Evolutionary conservation across 345 rosid genomes (phyloP).

Genomic region (Trapa bicornis): DNA sequence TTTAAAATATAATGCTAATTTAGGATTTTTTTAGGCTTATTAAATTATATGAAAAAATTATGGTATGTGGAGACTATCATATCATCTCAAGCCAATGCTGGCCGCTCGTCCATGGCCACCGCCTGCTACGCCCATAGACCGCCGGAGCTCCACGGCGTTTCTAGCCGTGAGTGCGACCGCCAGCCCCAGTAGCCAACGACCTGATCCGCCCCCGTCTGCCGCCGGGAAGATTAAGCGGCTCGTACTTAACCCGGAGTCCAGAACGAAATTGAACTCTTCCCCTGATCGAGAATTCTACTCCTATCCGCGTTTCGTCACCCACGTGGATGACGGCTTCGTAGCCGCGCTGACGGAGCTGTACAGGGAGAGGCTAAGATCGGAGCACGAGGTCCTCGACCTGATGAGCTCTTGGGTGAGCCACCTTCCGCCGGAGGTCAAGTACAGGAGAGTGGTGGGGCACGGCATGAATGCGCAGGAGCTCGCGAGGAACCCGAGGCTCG

Average conservation of each 20-base stretch:
- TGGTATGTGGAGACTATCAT: too few species aligned
- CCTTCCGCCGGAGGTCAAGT: slow-evolving; percentile 48
- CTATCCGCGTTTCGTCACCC: slow-evolving; percentile 72
- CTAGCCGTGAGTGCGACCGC: not conserved
- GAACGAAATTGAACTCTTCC: slow-evolving; percentile 44
- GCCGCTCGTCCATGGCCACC: slow-evolving; percentile 1
- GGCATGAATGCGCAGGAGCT: slow-evolving; percentile 94
- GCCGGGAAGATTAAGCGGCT: slow-evolving; percentile 57
- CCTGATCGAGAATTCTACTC: slow-evolving; percentile 66
- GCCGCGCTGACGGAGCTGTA: slow-evolving; percentile 52
- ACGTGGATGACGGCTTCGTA: slow-evolving; percentile 68
- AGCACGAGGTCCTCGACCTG: slow-evolving; percentile 58
- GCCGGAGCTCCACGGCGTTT: not conserved
- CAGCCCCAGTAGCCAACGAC: not conserved
- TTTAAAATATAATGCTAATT: too few species aligned
- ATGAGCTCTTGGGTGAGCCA: slow-evolving; percentile 97
- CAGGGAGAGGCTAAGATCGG: slow-evolving; percentile 46
- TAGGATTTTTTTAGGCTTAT: too few species aligned
- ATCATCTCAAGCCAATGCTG: not conserved
- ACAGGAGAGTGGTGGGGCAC: slow-evolving; percentile 75
- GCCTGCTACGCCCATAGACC: not conserved
- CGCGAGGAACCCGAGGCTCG: slow-evolving; percentile 52
- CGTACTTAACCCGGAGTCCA: slow-evolving; percentile 52
- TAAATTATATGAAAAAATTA: too few species aligned
- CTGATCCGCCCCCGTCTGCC: slow-evolving; percentile 9